These are phyloP conservation scores for Amanita jacksonii DNA, from an alignment of 768 basidiomycete genomes.

Conservation along the genomic window DNA sequence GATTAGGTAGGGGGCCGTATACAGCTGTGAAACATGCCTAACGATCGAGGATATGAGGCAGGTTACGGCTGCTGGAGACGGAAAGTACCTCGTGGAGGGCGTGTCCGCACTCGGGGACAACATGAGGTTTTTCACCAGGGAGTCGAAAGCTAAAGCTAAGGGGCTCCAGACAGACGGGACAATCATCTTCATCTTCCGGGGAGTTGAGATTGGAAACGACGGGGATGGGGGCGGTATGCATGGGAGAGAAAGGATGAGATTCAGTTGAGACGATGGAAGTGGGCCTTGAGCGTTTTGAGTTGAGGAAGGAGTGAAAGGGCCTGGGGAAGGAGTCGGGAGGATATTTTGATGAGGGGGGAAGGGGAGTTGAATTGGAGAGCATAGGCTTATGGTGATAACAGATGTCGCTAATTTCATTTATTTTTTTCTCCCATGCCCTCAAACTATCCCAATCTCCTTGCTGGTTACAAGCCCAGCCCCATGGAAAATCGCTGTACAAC, in stretches of 20 bases:
- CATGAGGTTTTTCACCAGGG: slow-evolving; percentile 94
- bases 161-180: slow-evolving; percentile 94
- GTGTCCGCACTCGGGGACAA: slow-evolving; percentile 96
- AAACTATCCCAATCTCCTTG: slow-evolving; percentile 22
- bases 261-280: too few relatives aligned
- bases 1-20: slow-evolving; percentile 76
- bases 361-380: slow-evolving; percentile 20
- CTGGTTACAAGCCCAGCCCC: slow-evolving; percentile 31
- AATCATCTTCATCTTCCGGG: slow-evolving; percentile 77
- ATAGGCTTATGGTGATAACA: slow-evolving; percentile 16
- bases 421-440: not conserved
- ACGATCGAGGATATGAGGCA: slow-evolving; percentile 7
- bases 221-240: slow-evolving; percentile 59
- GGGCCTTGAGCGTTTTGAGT: slow-evolving; percentile 21
- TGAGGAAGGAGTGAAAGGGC: slow-evolving; percentile 38
- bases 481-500: slow-evolving; percentile 50
- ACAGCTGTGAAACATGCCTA: slow-evolving; percentile 98
- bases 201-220: slow-evolving; percentile 59
- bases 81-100: slow-evolving; percentile 78
- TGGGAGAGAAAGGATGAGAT: slow-evolving; percentile 48
- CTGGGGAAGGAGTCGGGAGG: slow-evolving; percentile 28
- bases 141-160: slow-evolving; percentile 88
- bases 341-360: slow-evolving; percentile 24
- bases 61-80: slow-evolving; percentile 1
- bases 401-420: not conserved